Evolutionary conservation across 2,329 filamentous ascomycete species (phyloP).

Genomic region (Colletotrichum sp.): DNA sequence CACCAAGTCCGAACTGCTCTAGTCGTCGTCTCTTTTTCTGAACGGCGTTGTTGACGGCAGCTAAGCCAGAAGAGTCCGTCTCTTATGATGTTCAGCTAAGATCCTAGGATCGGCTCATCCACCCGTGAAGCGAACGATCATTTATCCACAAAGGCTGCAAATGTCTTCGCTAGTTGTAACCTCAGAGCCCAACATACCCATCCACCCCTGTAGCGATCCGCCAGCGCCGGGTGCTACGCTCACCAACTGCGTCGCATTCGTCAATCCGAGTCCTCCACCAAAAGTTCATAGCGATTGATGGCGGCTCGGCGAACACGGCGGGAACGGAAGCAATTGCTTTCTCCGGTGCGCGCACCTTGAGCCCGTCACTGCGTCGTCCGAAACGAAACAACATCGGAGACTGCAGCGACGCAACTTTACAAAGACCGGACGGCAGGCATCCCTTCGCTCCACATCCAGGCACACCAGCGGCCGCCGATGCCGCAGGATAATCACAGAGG

Average conservation of each 20-base stretch:
- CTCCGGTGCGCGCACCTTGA: background rate
- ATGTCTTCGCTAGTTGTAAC: background rate
- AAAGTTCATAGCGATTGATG: background rate
- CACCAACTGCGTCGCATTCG: background rate
- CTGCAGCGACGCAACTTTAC: background rate
- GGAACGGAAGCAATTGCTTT: background rate
- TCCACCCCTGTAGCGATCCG: background rate
- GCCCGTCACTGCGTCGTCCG: background rate
- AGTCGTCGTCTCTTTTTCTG: background rate
- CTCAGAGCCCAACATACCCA: background rate
- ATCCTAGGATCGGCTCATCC: background rate
- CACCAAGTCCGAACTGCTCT: background rate
- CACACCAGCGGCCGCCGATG: background rate
- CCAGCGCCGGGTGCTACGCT: background rate
- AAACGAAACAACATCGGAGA: background rate
- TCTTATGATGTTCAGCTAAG: background rate
- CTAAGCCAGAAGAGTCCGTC: background rate
- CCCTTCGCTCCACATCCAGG: background rate
- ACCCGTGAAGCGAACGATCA: background rate
- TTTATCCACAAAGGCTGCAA: background rate
- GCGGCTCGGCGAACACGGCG: background rate
- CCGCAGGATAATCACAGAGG: background rate
- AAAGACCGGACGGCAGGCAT: background rate
- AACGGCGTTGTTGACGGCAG: background rate
- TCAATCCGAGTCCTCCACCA: background rate